A percentile compares a stretch with the other conserved stretches of the same genome.
phyloP scores from a whole-genome alignment of 495 filamentous ascomycete genomes.

The Hypoxylon cercidicola region DNA sequence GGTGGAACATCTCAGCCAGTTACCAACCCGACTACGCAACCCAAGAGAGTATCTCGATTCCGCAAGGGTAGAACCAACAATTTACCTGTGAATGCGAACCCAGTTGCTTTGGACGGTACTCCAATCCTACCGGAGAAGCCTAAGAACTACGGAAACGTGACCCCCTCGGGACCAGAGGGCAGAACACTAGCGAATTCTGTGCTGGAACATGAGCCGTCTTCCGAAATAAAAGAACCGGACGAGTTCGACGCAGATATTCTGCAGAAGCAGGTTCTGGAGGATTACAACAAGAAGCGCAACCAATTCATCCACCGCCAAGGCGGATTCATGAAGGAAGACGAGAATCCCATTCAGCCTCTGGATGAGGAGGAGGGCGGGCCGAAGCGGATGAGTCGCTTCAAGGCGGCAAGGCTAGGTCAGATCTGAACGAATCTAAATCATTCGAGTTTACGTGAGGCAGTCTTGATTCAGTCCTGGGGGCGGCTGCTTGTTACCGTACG shows the following conservation, averaged over 20 bases:
- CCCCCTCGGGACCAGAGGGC: constrained; percentile 65
- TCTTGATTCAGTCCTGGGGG: constrained; percentile 2
- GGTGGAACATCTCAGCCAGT: constrained; percentile 57
- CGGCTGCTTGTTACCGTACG: constrained; percentile 3
- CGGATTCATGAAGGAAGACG: constrained; percentile 73
- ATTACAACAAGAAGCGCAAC: constrained; percentile 84
- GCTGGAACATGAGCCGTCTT: constrained; percentile 66
- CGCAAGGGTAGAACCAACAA: constrained; percentile 47
- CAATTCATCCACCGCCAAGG: constrained; percentile 80
- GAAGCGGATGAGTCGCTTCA: constrained; percentile 87
- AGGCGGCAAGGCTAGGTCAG: constrained; percentile 77
- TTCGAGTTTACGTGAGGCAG: constrained; percentile 1
- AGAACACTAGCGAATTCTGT: constrained; percentile 67
- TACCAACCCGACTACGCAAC: constrained; percentile 35
- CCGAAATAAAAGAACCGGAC: constrained; percentile 66
- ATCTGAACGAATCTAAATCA: constrained; percentile 23
- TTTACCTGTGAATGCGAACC: constrained; percentile 10
- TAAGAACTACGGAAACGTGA: constrained; percentile 21
- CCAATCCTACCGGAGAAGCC: constrained; percentile 39
- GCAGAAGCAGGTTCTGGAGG: constrained; percentile 78
- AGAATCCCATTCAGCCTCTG: constrained; percentile 68
- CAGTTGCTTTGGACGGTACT: constrained; percentile 17
- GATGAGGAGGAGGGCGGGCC: constrained; percentile 73
- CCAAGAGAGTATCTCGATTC: constrained; percentile 60
- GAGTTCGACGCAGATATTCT: constrained; percentile 78